Conservation (phyloP, 768 basidiomycete genomes). For the Tephrocybe sp. region DNA sequence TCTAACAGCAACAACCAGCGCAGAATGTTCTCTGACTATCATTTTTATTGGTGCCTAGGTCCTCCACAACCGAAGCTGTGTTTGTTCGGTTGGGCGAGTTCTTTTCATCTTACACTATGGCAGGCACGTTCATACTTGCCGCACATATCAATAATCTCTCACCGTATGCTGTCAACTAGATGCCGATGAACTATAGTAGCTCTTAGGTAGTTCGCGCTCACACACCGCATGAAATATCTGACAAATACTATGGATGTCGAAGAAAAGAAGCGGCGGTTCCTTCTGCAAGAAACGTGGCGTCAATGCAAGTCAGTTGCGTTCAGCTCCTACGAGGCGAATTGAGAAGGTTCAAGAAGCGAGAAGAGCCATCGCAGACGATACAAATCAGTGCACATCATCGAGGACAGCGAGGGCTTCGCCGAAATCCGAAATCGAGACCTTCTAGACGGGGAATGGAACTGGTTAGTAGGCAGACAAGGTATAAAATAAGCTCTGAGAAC, state of each 20-base stretch:
- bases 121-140: too few relatives aligned
- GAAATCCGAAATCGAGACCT: slow-evolving; percentile 80
- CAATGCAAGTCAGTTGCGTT: too few relatives aligned
- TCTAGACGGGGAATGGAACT: slow-evolving; percentile 81
- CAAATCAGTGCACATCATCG: slow-evolving; percentile 90
- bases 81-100: too few relatives aligned
- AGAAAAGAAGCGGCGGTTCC: slow-evolving; percentile 73
- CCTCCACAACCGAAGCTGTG: too few relatives aligned
- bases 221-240: slow-evolving; percentile 84
- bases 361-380: slow-evolving; percentile 68
- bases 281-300: slow-evolving; percentile 63
- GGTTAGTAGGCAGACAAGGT: slow-evolving; percentile 54
- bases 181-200: slow-evolving; percentile 80
- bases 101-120: slow-evolving; percentile 64
- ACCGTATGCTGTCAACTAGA: slow-evolving; percentile 32
- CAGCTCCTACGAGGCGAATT: too few relatives aligned
- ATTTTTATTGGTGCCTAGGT: too few relatives aligned
- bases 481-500: too few relatives aligned
- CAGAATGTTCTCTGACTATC: too few relatives aligned
- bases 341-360: slow-evolving; percentile 55
- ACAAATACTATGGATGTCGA: slow-evolving; percentile 77
- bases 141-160: too few relatives aligned
- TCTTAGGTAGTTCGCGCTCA: too few relatives aligned
- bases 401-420: slow-evolving; percentile 88
- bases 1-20: too few relatives aligned